Evolutionary conservation across 129 eudicot species (phyloP), one percentile per base, ranked within the genome.

Genomic region (Oenanthe sinensis): DNA sequence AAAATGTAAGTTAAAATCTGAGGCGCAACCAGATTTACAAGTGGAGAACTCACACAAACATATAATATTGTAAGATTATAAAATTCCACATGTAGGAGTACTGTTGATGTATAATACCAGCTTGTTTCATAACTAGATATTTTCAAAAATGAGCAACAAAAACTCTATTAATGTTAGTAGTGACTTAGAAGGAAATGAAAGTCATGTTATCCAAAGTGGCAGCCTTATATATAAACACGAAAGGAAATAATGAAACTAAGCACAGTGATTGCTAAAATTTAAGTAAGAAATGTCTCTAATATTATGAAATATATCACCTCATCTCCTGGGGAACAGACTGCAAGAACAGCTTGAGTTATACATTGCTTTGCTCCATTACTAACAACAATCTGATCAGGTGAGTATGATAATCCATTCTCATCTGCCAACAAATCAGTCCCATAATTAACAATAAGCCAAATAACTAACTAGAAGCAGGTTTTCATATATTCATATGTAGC

Each of bases 271-370:
- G n/a, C 42, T 42, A 78, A 10, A 44, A 46, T 8, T 43, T 43
- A 40, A 58, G 30, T n/a, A 77, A 10, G 8, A 33, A 62, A 19
- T n/a, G 36, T 43, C 71, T 63, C 43, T 71, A 22, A 71, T 47
- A 26, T 55, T 79, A 79, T 20, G 77, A 49, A 45, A 76, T 26
- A 74, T 50, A 36, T 71, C 45, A 91, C 98, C 98, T 94, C 98
- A 39, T 94, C 98, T 78, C 98, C 98, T 19, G 98, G 98, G n/a
- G 98, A 89, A 81, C 98, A 94, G 79, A 94, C 98, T 22, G 98
- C 98, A 50, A 94, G 93, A 52, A 94, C 84, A 50, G 96, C 98
- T 86, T 94, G 98, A 62, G 90, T 79, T 77, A 91, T 91, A 82
- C 97, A 89, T 83, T 94, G 98, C 49, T 94, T 94, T 74, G 98